Base-by-base conservation (phyloP, 23 red algal species). In the Porphyridium purpureum region DNA sequence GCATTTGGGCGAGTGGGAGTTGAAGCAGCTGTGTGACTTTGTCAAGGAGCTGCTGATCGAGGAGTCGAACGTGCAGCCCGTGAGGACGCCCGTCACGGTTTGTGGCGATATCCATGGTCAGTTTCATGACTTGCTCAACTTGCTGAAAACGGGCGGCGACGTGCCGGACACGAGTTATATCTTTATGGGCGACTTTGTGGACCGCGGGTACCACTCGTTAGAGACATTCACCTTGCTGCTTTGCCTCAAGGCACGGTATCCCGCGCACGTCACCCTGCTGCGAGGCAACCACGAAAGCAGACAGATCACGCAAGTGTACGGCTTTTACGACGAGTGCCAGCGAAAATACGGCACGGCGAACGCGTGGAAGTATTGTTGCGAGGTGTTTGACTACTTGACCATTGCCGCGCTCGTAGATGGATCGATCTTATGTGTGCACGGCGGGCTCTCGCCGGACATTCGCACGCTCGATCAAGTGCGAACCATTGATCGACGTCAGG, bases 181-280 rank as follows among this genome's bases (percentile, higher is more conserved):
- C 30, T 98, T 98, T 50, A 98, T 98, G 90, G 90, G 90, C 22
- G 90, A 98, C 64, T 98, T 98, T 81, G 90, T 98, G 24, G 90
- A 98, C 66, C 90, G 90, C 47, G 90, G 90, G 4, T 83, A 83
- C 59, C 74, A 98, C 65, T 81, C 73, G 6, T 57, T 98, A 30
- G 90, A 98, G 59, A 98, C 90, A 1, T 80, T 98, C 36, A 81
- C 90, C 7, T 68, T 98, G 19, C 65, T 98, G 49, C 79, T 98
- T 21, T 98, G 90, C 42, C 53, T 98, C 29, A 98, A 98, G 59
- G 90, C 90, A 29, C 77, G 79, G 49, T 98, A 86, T 58, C 90
- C 90, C 19, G 64, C 80, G 1, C 73, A 82, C 28, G 78, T 98
- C 17, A 98, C 90, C 23, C 66, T 98, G 46, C 64, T 98, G 47